These are phyloP conservation scores for Beauveria sp. DNA, from an alignment of 2,329 filamentous ascomycete species.

Conservation along the genomic window DNA sequence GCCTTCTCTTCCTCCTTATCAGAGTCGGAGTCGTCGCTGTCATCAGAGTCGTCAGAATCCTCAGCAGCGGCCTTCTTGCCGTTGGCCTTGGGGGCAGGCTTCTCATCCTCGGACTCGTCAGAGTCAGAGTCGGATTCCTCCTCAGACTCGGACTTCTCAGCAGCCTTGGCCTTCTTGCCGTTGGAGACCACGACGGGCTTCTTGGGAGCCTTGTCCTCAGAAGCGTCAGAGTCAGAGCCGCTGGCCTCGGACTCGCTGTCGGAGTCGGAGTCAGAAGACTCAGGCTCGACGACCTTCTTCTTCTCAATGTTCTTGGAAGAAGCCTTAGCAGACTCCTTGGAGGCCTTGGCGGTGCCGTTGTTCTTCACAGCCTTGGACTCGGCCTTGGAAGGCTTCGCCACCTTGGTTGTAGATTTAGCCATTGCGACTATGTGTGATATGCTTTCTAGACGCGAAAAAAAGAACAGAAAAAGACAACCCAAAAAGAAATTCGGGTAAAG, in stretches of 20 bases:
- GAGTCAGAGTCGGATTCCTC: slow-evolving; percentile 22
- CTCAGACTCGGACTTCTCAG: slow-evolving; percentile 16
- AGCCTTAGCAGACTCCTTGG: slow-evolving; percentile 59
- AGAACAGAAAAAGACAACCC: slow-evolving; percentile 10
- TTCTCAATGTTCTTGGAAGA: slow-evolving; percentile 42
- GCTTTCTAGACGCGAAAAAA: slow-evolving; percentile 13
- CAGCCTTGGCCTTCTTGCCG: slow-evolving; percentile 24
- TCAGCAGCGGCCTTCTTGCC: slow-evolving; percentile 20
- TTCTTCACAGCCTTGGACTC: slow-evolving; percentile 53
- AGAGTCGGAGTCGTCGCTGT: slow-evolving; percentile 23
- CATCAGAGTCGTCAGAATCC: slow-evolving; percentile 31
- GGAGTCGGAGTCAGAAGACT: slow-evolving; percentile 26
- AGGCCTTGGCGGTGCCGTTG: slow-evolving; percentile 59
- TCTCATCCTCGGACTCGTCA: slow-evolving; percentile 32
- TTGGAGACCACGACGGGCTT: slow-evolving; percentile 23
- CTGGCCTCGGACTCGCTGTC: slow-evolving; percentile 27
- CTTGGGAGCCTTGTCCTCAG: slow-evolving; percentile 28
- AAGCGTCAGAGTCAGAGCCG: slow-evolving; percentile 22
- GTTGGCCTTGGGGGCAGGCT: slow-evolving; percentile 24
- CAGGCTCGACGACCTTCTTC: slow-evolving; percentile 39
- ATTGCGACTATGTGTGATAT: slow-evolving; percentile 36
- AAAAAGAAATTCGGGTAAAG: slow-evolving; percentile 15
- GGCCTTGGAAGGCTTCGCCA: slow-evolving; percentile 45
- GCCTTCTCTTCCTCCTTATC: slow-evolving; percentile 28
- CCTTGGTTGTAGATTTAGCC: slow-evolving; percentile 58